Evolutionary conservation across 1,284 basidiomycete species (phyloP).

Genomic region (Boletus smithii): DNA sequence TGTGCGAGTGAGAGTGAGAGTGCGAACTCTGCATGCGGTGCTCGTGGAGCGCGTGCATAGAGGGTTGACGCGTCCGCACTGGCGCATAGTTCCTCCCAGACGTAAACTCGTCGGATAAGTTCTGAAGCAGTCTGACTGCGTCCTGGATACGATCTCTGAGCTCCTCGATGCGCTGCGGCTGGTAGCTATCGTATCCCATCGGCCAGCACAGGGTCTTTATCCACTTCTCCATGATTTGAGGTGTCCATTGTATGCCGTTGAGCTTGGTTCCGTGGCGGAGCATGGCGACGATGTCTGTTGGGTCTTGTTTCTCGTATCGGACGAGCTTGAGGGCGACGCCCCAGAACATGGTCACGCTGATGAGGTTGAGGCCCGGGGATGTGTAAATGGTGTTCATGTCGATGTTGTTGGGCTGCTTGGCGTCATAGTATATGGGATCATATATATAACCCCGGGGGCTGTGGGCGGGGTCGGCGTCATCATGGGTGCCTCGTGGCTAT

Average conservation of each 20-base stretch:
- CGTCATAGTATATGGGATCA: slow-evolving; percentile 57
- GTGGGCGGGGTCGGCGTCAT: slow-evolving; percentile 7
- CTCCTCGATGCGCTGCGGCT: slow-evolving; percentile 40
- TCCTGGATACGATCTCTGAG: slow-evolving; percentile 50
- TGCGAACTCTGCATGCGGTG: too few species aligned
- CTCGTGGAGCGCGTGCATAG: slow-evolving; percentile 16
- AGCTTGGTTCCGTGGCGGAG: slow-evolving; percentile 50
- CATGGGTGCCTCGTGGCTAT: slow-evolving; percentile 5
- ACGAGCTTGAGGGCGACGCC: slow-evolving; percentile 67
- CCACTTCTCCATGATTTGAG: slow-evolving; percentile 51
- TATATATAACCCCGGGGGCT: slow-evolving; percentile 42
- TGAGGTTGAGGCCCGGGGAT: slow-evolving; percentile 49
- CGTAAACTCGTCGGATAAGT: slow-evolving; percentile 18
- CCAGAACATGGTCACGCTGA: slow-evolving; percentile 66
- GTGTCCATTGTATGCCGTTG: slow-evolving; percentile 52
- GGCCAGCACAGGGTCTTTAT: slow-evolving; percentile 49
- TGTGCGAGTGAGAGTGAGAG: slow-evolving; percentile 1
- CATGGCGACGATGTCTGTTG: slow-evolving; percentile 43
- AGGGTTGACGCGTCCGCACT: not conserved
- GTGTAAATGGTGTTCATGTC: slow-evolving; percentile 54
- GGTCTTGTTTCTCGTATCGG: slow-evolving; percentile 54
- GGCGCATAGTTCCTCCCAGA: not conserved
- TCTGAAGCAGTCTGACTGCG: slow-evolving; percentile 38
- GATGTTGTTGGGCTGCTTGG: slow-evolving; percentile 49
- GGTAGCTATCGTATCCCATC: slow-evolving; percentile 53